These are phyloP conservation scores for Neonectria punicea DNA, from an alignment of 2,329 filamentous ascomycete species.

Conservation along the genomic window DNA sequence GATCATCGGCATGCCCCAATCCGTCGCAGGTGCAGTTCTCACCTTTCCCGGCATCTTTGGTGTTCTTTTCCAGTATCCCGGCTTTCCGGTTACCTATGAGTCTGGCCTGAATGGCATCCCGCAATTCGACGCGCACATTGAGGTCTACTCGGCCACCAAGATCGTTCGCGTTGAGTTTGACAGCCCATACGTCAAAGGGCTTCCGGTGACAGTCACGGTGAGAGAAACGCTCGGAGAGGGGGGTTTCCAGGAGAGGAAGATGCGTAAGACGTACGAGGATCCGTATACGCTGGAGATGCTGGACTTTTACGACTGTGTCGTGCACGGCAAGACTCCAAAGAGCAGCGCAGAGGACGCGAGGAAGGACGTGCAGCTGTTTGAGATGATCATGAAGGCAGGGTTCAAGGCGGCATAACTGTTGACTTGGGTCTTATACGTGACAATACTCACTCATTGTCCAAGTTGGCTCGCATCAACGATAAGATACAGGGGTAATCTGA, in stretches of 20 bases:
- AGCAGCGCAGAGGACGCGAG: slow-evolving; percentile 46
- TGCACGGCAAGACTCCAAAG: slow-evolving; percentile 43
- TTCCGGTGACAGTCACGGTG: slow-evolving; percentile 58
- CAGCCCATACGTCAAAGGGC: slow-evolving; percentile 63
- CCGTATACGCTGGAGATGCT: slow-evolving; percentile 48
- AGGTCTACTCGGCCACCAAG: slow-evolving; percentile 62
- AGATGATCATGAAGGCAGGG: slow-evolving; percentile 25
- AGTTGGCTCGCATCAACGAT: too few species aligned
- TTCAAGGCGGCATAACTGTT: background rate
- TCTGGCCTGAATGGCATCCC: slow-evolving; percentile 63
- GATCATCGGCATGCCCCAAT: slow-evolving; percentile 25
- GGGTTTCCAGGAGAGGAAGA: slow-evolving; percentile 37
- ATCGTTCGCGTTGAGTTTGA: slow-evolving; percentile 63
- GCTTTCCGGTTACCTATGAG: slow-evolving; percentile 65
- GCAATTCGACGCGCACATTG: slow-evolving; percentile 59
- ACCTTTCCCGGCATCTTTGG: slow-evolving; percentile 32
- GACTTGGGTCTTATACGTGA: too few species aligned
- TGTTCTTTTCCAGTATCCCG: slow-evolving; percentile 28
- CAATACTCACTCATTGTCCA: too few species aligned
- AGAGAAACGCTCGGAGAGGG: slow-evolving; percentile 50
- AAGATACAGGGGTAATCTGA: background rate
- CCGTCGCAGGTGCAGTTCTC: slow-evolving; percentile 21
- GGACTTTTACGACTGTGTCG: slow-evolving; percentile 35
- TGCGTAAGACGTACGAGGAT: slow-evolving; percentile 55
- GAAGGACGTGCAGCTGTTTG: slow-evolving; percentile 24